Evolutionary conservation across 1,284 basidiomycete species (phyloP).

Genomic region (Apiotrichum montevideense): DNA sequence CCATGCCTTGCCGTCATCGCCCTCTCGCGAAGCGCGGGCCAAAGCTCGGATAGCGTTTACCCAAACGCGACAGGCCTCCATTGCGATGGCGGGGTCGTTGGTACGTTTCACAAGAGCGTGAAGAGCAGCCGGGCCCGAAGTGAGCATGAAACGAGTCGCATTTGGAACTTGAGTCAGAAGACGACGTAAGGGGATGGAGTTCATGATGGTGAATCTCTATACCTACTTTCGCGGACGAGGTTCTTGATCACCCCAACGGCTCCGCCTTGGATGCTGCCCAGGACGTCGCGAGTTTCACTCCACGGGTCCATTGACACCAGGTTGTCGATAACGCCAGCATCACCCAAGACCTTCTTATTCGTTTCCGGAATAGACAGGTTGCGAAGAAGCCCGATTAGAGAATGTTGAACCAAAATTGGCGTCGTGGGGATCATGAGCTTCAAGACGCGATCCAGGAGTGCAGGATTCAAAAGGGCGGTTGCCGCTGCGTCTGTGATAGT

Average conservation of each 20-base stretch:
- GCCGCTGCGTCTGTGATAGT: conserved; percentile 3
- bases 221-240: conserved; percentile 45
- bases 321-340: conserved; percentile 58
- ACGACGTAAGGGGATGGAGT: no score
- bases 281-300: conserved; percentile 65
- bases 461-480: not conserved
- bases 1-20: conserved; percentile 52
- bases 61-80: conserved; percentile 60
- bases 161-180: conserved; percentile 1
- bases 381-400: conserved; percentile 71
- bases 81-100: conserved; percentile 73
- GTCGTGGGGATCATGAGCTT: conserved; percentile 55
- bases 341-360: conserved; percentile 59
- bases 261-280: conserved; percentile 76
- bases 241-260: conserved; percentile 86
- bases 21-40: not conserved
- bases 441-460: conserved; percentile 25
- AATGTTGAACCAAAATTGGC: conserved; percentile 74
- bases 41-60: conserved; percentile 25
- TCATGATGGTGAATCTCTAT: not conserved
- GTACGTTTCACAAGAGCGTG: conserved; percentile 69
- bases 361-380: conserved; percentile 67
- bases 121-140: conserved; percentile 55
- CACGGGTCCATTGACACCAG: conserved; percentile 65
- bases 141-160: conserved; percentile 14